Percentiles rank a stretch among this genome's conserved stretches.
Evolutionary conservation across 352 stramenopile species (phyloP).

Genomic region (Phytopythium kandeliae): DNA sequence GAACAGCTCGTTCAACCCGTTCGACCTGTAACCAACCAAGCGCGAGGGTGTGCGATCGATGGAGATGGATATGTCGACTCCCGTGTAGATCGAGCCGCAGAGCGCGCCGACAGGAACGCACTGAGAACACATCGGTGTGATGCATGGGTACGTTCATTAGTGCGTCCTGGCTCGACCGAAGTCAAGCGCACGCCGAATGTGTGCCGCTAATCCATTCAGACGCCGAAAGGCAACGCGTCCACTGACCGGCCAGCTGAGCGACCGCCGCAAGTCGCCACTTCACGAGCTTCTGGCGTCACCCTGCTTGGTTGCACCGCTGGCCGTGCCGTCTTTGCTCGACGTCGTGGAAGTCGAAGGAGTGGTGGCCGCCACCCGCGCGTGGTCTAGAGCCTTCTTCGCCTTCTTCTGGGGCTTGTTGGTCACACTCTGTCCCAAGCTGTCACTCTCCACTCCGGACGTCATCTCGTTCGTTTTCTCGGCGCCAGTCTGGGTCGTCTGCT

Average conservation of each 20-base stretch:
- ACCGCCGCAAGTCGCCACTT: conserved; percentile 2
- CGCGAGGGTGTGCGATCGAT: conserved; percentile 6
- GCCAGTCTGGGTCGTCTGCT: not conserved
- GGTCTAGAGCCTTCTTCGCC: not conserved
- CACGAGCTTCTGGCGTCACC: not conserved
- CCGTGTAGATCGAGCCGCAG: not conserved
- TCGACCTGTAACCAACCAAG: conserved; percentile 29
- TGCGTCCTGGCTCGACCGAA: not conserved
- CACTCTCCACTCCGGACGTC: not conserved
- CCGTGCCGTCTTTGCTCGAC: not conserved
- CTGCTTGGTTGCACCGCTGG: conserved; percentile 3
- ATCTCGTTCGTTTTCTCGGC: not conserved
- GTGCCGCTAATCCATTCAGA: conserved; percentile 6
- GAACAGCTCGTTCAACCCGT: conserved; percentile 43
- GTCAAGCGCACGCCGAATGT: not conserved
- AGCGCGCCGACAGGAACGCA: too few species aligned
- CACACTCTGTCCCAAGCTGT: not conserved
- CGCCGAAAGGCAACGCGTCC: not conserved
- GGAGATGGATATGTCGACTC: not conserved
- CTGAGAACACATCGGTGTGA: not conserved
- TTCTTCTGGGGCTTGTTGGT: not conserved
- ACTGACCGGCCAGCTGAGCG: too few species aligned
- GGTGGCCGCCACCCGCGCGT: not conserved
- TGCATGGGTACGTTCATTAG: conserved; percentile 7
- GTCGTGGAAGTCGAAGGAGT: not conserved